Conservation (phyloP, 192 early-diverging fungal genomes). For the Backusella psychrophila region DNA sequence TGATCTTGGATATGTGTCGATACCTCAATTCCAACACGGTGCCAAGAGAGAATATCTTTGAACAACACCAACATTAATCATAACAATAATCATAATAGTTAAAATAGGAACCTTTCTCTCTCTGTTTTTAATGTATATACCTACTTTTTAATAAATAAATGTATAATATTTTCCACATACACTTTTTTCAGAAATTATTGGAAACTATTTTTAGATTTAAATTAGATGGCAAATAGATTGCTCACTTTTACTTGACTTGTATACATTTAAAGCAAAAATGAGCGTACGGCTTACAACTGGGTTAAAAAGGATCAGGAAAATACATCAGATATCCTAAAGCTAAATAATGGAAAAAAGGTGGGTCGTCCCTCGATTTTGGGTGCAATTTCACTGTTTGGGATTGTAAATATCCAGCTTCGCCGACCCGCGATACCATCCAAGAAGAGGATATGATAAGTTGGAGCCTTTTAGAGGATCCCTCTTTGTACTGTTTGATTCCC, state of each 20-base stretch:
- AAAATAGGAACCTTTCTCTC: background rate
- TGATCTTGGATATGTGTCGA: background rate
- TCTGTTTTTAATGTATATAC: no score
- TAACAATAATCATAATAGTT: background rate
- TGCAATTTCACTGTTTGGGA: no score
- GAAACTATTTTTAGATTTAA: no score
- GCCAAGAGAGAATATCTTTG: no score
- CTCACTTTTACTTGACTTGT: no score
- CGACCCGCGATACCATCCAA: no score
- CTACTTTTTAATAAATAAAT: background rate
- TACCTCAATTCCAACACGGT: background rate
- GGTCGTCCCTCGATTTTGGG: conserved; percentile 1
- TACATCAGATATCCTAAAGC: background rate
- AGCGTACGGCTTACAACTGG: conserved; percentile 7
- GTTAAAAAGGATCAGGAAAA: conserved; percentile 6
- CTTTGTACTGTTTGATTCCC: background rate
- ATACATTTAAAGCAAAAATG: no score
- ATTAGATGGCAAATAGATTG: no score
- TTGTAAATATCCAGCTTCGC: no score
- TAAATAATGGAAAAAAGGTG: conserved; percentile 1
- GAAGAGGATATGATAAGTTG: background rate
- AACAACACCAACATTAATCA: background rate
- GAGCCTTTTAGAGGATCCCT: background rate
- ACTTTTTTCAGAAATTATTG: no score
- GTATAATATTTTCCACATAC: background rate